These are phyloP conservation scores for Psilocybe azurescens DNA, from an alignment of 768 basidiomycete genomes.

Conservation along the genomic window DNA sequence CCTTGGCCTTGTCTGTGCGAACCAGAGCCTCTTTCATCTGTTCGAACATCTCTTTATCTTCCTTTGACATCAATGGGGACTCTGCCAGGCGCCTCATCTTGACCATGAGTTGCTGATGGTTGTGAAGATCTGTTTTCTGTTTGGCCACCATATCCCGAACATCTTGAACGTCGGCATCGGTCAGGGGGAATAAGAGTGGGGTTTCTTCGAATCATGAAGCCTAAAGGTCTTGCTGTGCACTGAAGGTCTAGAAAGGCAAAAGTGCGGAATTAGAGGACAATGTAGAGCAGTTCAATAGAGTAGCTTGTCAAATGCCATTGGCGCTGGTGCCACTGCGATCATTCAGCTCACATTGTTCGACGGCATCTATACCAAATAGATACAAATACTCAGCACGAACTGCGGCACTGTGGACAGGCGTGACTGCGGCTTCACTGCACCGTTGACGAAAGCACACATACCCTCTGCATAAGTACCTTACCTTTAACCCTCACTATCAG, in stretches of 20 bases:
- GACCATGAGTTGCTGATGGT: slow-evolving; percentile 44
- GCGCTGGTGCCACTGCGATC: background rate
- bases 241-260: background rate
- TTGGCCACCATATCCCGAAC: slow-evolving; percentile 64
- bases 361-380: slow-evolving; percentile 19
- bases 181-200: slow-evolving; percentile 79
- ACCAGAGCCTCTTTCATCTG: slow-evolving; percentile 25
- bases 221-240: too few relatives aligned
- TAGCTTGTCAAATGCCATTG: background rate
- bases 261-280: background rate
- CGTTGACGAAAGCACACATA: slow-evolving; percentile 22
- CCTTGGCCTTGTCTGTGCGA: slow-evolving; percentile 28
- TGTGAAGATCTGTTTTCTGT: slow-evolving; percentile 47
- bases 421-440: slow-evolving; percentile 19
- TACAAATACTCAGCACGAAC: slow-evolving; percentile 22
- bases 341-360: slow-evolving; percentile 18
- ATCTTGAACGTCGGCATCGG: slow-evolving; percentile 80
- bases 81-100: slow-evolving; percentile 55
- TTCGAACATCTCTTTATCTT: slow-evolving; percentile 35
- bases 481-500: slow-evolving; percentile 17
- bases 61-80: slow-evolving; percentile 33
- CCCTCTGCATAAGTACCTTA: slow-evolving; percentile 4
- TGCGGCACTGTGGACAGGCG: slow-evolving; percentile 20
- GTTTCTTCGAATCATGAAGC: slow-evolving; percentile 71
- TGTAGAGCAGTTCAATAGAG: slow-evolving; percentile 1